phyloP scores from a whole-genome alignment of 495 filamentous ascomycete species.

The Aspergillus avenaceus region DNA sequence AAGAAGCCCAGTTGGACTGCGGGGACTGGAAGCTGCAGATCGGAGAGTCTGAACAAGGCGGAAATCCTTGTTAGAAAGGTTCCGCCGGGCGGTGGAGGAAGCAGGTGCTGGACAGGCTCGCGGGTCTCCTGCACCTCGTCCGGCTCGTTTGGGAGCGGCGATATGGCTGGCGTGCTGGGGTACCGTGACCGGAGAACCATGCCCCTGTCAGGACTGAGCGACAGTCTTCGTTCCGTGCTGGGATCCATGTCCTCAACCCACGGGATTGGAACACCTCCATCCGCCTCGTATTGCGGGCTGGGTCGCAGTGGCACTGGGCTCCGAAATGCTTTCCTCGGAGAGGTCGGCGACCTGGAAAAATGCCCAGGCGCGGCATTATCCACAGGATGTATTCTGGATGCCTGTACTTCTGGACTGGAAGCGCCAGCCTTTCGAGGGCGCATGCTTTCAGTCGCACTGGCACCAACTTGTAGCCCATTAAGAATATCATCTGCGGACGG shows the following conservation, averaged over 20 bases:
- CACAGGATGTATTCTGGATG: slow-evolving; percentile 53
- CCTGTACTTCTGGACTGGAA: slow-evolving; percentile 46
- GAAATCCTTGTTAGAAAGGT: slow-evolving; percentile 26
- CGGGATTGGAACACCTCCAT: slow-evolving; percentile 16
- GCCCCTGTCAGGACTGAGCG: slow-evolving; percentile 30
- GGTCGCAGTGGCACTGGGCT: slow-evolving; percentile 24
- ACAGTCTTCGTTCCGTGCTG: slow-evolving; percentile 16
- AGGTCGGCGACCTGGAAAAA: slow-evolving; percentile 25
- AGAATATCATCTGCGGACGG: slow-evolving; percentile 87
- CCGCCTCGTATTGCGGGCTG: slow-evolving; percentile 29
- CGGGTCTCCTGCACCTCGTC: slow-evolving; percentile 22
- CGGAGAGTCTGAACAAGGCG: slow-evolving; percentile 10
- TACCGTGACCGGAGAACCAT: slow-evolving; percentile 35
- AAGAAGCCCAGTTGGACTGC: slow-evolving; percentile 44
- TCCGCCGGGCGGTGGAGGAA: slow-evolving; percentile 46
- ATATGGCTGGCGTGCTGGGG: slow-evolving; percentile 18
- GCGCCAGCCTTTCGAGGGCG: slow-evolving; percentile 43
- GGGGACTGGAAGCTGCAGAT: slow-evolving; percentile 21
- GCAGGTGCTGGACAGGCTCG: slow-evolving; percentile 50
- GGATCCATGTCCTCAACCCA: slow-evolving; percentile 10
- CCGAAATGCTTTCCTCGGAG: slow-evolving; percentile 28
- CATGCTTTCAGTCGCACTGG: slow-evolving; percentile 52
- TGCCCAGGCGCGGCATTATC: slow-evolving; percentile 39
- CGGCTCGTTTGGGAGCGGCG: slow-evolving; percentile 17
- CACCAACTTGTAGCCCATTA: slow-evolving; percentile 71